Evolutionary conservation across 2,329 filamentous ascomycete genomes (phyloP).

Genomic region (Botrytis elliptica): DNA sequence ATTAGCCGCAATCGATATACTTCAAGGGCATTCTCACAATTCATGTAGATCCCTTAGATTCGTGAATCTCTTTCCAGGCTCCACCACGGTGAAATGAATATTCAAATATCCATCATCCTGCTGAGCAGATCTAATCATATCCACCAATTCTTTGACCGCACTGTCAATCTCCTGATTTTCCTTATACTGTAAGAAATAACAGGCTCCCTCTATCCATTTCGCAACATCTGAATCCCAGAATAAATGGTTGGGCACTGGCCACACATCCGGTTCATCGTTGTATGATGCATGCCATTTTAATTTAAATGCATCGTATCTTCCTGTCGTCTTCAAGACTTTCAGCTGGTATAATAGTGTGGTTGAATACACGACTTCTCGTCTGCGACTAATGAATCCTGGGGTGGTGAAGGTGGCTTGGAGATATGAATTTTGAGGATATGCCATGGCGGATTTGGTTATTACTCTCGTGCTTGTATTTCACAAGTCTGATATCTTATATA

Average conservation of each 20-base stretch:
- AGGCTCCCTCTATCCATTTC: slow-evolving; percentile 63
- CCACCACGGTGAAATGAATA: slow-evolving; percentile 61
- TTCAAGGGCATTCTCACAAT: slow-evolving; percentile 43
- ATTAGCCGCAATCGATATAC: slow-evolving; percentile 3
- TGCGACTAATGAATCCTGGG: slow-evolving; percentile 40
- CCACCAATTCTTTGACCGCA: slow-evolving; percentile 55
- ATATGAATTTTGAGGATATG: slow-evolving; percentile 46
- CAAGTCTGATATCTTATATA: not conserved
- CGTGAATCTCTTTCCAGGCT: slow-evolving; percentile 53
- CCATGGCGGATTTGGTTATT: slow-evolving; percentile 32
- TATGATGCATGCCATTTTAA: slow-evolving; percentile 56
- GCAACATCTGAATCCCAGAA: slow-evolving; percentile 60
- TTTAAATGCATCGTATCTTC: slow-evolving; percentile 58
- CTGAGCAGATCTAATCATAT: slow-evolving; percentile 57
- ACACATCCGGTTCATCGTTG: slow-evolving; percentile 48
- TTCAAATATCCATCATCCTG: slow-evolving; percentile 62
- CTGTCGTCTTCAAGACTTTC: slow-evolving; percentile 52
- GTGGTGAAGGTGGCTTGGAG: slow-evolving; percentile 38
- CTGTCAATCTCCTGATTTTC: slow-evolving; percentile 48
- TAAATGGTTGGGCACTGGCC: slow-evolving; percentile 57
- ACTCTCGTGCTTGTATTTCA: not conserved
- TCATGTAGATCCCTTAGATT: slow-evolving; percentile 63
- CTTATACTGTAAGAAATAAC: slow-evolving; percentile 51
- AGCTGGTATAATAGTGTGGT: slow-evolving; percentile 53
- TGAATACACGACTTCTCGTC: slow-evolving; percentile 45